phyloP scores from a whole-genome alignment of 768 basidiomycete genomes.

The Crassisporium funariophilum region DNA sequence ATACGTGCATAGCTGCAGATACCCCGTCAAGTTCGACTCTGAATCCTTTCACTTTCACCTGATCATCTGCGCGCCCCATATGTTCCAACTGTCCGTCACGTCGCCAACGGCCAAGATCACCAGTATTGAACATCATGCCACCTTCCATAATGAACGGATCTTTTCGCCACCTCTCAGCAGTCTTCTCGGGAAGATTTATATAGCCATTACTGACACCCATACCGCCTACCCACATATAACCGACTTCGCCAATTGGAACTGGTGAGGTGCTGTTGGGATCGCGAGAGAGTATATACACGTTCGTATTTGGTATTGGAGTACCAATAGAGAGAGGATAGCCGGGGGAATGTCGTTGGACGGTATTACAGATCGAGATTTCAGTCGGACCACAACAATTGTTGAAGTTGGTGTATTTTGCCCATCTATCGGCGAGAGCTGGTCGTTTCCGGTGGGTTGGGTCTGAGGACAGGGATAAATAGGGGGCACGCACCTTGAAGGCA shows the following conservation, averaged over 20 bases:
- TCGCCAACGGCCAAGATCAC: conserved; percentile 36
- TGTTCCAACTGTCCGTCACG: conserved; percentile 33
- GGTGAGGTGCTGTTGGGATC: conserved; percentile 9
- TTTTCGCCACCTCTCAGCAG: conserved; percentile 38
- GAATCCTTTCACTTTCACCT: conserved; percentile 55
- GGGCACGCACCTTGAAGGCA: conserved; percentile 46
- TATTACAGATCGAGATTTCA: conserved; percentile 58
- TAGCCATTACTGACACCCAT: conserved; percentile 30
- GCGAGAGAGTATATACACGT: conserved; percentile 32
- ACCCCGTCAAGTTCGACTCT: conserved; percentile 54
- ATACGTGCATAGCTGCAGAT: conserved; percentile 42
- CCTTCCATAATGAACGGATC: conserved; percentile 44
- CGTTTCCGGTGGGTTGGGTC: neutral
- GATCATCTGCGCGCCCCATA: conserved; percentile 42
- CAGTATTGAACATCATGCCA: conserved; percentile 50
- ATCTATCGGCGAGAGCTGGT: conserved; percentile 43
- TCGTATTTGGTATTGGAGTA: conserved; percentile 53
- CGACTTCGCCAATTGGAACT: conserved; percentile 19
- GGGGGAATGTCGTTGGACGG: conserved; percentile 43
- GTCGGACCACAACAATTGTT: conserved; percentile 59
- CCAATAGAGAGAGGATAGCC: conserved; percentile 48
- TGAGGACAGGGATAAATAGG: neutral
- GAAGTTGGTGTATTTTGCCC: conserved; percentile 44
- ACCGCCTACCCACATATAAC: conserved; percentile 52
- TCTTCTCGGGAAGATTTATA: conserved; percentile 33